Conservation (phyloP, 2,329 filamentous ascomycete species). For the Helminthosporium solani region DNA sequence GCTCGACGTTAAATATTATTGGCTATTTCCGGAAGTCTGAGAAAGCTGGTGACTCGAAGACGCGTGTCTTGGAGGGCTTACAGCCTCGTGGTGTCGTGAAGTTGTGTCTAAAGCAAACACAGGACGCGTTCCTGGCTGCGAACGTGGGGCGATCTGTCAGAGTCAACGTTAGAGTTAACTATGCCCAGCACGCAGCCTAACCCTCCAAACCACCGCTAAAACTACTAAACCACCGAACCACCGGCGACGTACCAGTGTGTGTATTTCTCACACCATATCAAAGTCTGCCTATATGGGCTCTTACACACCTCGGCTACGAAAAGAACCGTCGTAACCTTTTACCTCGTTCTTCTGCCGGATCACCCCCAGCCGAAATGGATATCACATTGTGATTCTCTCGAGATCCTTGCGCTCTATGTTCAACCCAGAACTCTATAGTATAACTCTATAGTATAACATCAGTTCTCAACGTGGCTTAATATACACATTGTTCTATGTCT, state of each 20-base stretch:
- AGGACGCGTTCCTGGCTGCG: not conserved
- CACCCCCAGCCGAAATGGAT: not conserved
- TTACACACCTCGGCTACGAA: not conserved
- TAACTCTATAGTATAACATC: not conserved
- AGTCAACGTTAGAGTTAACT: not conserved
- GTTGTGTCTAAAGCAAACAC: too few species aligned
- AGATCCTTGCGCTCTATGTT: slow-evolving; percentile 2
- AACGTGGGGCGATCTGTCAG: not conserved
- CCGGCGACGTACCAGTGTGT: too few species aligned
- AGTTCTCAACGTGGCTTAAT: too few species aligned
- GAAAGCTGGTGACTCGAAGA: too few species aligned
- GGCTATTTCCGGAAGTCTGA: too few species aligned
- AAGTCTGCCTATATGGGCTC: not conserved
- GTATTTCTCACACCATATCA: too few species aligned
- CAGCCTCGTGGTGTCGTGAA: too few species aligned
- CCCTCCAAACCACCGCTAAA: too few species aligned
- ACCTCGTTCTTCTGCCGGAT: not conserved
- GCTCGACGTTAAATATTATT: too few species aligned
- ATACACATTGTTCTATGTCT: slow-evolving; percentile 2
- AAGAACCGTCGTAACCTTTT: not conserved
- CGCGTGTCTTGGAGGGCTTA: too few species aligned
- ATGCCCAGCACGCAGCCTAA: not conserved
- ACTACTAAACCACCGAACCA: too few species aligned
- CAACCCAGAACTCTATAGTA: slow-evolving; percentile 4
- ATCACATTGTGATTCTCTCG: not conserved